Percentiles rank a stretch among this genome's conserved stretches.
Evolutionary conservation across 2,329 filamentous ascomycete genomes (phyloP).

Genomic region (Daldinia sp.): DNA sequence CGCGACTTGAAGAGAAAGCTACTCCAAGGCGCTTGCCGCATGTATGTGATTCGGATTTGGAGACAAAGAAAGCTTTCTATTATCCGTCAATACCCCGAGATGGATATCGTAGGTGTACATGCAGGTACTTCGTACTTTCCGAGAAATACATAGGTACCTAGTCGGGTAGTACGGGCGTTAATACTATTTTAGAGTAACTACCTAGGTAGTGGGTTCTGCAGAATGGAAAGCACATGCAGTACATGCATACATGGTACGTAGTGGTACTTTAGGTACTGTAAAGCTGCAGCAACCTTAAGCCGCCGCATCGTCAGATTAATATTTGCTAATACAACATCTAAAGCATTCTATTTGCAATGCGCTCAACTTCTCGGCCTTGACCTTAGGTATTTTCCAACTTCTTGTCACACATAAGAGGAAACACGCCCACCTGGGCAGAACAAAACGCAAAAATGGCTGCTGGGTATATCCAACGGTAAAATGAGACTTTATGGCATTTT

Average conservation of each 20-base stretch:
- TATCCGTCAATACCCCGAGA: constrained; percentile 5
- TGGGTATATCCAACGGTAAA: constrained; percentile 37
- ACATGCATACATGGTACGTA: not conserved
- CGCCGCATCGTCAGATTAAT: constrained; percentile 7
- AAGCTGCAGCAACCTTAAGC: constrained; percentile 9
- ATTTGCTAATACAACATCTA: constrained; percentile 8
- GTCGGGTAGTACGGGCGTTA: too few relatives aligned
- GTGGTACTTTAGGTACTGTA: not conserved
- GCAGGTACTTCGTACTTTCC: constrained; percentile 2
- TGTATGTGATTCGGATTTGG: constrained; percentile 10
- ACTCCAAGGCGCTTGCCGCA: constrained; percentile 17
- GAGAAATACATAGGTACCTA: not conserved
- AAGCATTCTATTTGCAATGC: constrained; percentile 1
- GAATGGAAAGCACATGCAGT: not conserved
- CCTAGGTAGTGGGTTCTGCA: not conserved
- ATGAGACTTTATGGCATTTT: not conserved
- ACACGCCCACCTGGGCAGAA: constrained; percentile 35
- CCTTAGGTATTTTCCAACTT: not conserved
- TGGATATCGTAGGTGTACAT: not conserved
- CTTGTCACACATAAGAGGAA: constrained; percentile 22
- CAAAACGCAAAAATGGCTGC: constrained; percentile 37
- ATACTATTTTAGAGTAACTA: not conserved
- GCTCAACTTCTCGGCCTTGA: constrained; percentile 10
- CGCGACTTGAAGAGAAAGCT: constrained; percentile 30
- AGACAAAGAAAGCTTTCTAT: constrained; percentile 31